These are phyloP conservation scores for Boeremia exigua DNA, from an alignment of 2,329 filamentous ascomycete species.

Conservation along the genomic window DNA sequence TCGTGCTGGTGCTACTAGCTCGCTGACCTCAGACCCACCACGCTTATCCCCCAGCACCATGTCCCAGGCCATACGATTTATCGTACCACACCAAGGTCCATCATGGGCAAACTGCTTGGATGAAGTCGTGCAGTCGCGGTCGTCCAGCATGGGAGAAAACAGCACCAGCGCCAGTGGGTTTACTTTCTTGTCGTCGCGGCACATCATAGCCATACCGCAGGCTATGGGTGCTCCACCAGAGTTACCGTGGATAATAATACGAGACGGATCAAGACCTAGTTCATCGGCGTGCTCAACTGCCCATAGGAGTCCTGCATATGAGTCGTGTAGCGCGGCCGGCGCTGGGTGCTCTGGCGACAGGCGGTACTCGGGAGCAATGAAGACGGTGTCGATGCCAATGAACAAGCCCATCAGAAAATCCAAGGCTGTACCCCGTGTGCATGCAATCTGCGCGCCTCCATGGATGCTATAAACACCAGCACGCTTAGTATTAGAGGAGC, in stretches of 20 bases:
- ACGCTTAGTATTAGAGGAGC: neutral
- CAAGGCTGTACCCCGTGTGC: conserved; percentile 35
- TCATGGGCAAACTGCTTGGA: conserved; percentile 38
- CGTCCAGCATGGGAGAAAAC: conserved; percentile 57
- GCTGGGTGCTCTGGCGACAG: conserved; percentile 52
- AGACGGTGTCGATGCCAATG: conserved; percentile 27
- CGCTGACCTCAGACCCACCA: neutral
- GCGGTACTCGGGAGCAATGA: conserved; percentile 49
- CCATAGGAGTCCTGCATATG: conserved; percentile 31
- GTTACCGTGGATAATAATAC: conserved; percentile 52
- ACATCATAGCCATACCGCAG: conserved; percentile 48
- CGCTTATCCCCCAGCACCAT: neutral
- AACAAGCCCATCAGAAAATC: conserved; percentile 25
- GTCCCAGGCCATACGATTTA: conserved; percentile 53
- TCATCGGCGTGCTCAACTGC: conserved; percentile 43
- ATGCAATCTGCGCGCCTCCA: conserved; percentile 51
- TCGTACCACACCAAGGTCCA: conserved; percentile 40
- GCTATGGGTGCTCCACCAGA: conserved; percentile 55
- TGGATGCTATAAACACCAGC: conserved; percentile 41
- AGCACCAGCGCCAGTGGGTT: conserved; percentile 51
- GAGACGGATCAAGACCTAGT: conserved; percentile 50
- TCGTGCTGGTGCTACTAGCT: conserved; percentile 47
- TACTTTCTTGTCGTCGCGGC: conserved; percentile 46
- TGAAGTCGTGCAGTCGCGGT: too few species aligned
- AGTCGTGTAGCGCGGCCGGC: conserved; percentile 48